Conservation (phyloP, 192 early-diverging fungal genomes). For the Coemansia sp. region DNA sequence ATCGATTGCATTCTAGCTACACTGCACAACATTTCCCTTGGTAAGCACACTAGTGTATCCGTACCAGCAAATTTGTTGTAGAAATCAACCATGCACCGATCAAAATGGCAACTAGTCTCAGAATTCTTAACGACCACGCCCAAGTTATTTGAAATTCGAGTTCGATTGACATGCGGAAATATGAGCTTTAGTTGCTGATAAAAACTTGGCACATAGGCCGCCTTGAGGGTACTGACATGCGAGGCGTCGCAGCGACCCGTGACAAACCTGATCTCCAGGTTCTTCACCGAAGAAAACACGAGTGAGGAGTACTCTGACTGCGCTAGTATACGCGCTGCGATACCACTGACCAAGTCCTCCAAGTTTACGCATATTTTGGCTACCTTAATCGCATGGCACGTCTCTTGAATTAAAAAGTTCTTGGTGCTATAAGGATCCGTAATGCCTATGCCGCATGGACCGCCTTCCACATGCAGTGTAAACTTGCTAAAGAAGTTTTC, state of each 20-base stretch:
- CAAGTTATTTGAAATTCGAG: background rate
- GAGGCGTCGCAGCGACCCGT: background rate
- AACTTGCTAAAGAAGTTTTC: background rate
- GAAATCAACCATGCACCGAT: background rate
- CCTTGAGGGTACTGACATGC: background rate
- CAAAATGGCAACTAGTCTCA: background rate
- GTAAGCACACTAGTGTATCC: background rate
- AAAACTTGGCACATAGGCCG: background rate
- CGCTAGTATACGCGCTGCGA: background rate
- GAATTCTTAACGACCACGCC: background rate
- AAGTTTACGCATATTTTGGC: background rate
- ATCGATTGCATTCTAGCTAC: background rate
- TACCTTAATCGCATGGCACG: background rate
- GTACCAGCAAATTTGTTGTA: background rate
- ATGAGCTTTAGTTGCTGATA: background rate
- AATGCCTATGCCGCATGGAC: background rate
- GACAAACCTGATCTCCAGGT: background rate
- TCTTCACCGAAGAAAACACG: background rate
- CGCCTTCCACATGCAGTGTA: background rate
- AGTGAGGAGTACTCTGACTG: background rate
- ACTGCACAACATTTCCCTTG: background rate
- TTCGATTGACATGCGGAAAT: background rate
- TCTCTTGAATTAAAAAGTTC: background rate
- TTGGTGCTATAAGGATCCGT: background rate
- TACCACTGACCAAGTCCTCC: background rate